Conservation (phyloP, 2,329 filamentous ascomycete genomes). For the Fusarium torulosum region DNA sequence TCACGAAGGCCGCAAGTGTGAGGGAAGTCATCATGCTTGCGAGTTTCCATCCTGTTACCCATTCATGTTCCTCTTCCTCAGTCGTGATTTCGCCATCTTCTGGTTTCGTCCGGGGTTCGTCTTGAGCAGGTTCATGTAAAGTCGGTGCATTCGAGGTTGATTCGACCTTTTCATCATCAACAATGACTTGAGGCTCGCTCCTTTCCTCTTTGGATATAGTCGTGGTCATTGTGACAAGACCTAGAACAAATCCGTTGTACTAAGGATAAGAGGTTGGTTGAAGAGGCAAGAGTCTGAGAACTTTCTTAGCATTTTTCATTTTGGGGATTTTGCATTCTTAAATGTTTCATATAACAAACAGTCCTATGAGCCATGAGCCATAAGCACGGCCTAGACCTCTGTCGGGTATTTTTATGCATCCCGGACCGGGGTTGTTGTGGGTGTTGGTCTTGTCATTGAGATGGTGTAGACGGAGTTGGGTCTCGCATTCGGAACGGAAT, state of each 20-base stretch:
- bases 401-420: slow-evolving; percentile 11
- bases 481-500: slow-evolving; percentile 23
- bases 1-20: slow-evolving; percentile 60
- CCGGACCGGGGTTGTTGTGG: slow-evolving; percentile 11
- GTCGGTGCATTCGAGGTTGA: slow-evolving; percentile 36
- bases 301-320: slow-evolving; percentile 4
- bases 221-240: slow-evolving; percentile 12
- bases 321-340: slow-evolving; percentile 26
- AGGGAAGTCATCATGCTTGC: slow-evolving; percentile 54
- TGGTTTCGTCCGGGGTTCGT: slow-evolving; percentile 13
- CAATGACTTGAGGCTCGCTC: not conserved
- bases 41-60: slow-evolving; percentile 50
- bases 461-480: slow-evolving; percentile 34
- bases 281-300: not conserved
- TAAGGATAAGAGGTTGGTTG: not conserved
- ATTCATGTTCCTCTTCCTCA: slow-evolving; percentile 30
- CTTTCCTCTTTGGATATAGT: not conserved
- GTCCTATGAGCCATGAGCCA: slow-evolving; percentile 6
- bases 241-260: not conserved
- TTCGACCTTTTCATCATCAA: slow-evolving; percentile 17
- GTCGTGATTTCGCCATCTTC: slow-evolving; percentile 14
- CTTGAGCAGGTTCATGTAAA: slow-evolving; percentile 31
- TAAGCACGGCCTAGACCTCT: slow-evolving; percentile 11
- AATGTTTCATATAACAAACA: slow-evolving; percentile 13
- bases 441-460: slow-evolving; percentile 8